phyloP scores from a whole-genome alignment of 2,329 filamentous ascomycete species.

The Colletotrichum plurivorum region DNA sequence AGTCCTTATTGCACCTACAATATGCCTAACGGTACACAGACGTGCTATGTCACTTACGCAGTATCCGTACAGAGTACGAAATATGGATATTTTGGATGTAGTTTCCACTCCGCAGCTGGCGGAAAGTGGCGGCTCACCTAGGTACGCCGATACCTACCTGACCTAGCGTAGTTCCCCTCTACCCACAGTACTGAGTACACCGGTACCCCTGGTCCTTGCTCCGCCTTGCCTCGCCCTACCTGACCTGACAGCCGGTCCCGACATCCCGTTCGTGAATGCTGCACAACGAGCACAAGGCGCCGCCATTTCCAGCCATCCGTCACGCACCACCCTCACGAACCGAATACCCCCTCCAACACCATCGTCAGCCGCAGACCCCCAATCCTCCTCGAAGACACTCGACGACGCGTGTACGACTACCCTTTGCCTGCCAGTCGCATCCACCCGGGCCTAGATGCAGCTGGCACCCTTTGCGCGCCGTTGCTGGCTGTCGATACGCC shows the following conservation, averaged over 20 bases:
- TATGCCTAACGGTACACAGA: too few species aligned
- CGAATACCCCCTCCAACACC: conserved; percentile 3
- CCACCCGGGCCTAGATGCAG: conserved; percentile 18
- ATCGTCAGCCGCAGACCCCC: conserved; percentile 25
- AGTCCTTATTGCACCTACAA: too few species aligned
- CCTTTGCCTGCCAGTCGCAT: not conserved
- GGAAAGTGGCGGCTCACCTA: conserved; percentile 18
- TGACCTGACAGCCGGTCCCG: conserved; percentile 5
- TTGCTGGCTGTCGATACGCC: conserved; percentile 20
- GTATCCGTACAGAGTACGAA: too few species aligned
- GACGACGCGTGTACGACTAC: not conserved
- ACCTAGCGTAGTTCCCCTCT: not conserved
- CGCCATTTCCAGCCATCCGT: conserved; percentile 16
- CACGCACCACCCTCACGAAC: conserved; percentile 9
- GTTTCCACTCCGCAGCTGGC: not conserved
- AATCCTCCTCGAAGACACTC: not conserved
- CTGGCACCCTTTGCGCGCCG: conserved; percentile 19
- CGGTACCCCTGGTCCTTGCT: conserved; percentile 19
- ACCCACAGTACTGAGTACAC: not conserved
- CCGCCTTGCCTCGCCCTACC: conserved; percentile 22
- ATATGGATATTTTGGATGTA: not conserved
- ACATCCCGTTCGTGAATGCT: conserved; percentile 18
- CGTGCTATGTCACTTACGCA: too few species aligned
- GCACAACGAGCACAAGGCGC: conserved; percentile 9
- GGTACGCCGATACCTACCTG: not conserved